Conservation (phyloP, 2,329 filamentous ascomycete genomes). For the Colletotrichum falcatum region DNA sequence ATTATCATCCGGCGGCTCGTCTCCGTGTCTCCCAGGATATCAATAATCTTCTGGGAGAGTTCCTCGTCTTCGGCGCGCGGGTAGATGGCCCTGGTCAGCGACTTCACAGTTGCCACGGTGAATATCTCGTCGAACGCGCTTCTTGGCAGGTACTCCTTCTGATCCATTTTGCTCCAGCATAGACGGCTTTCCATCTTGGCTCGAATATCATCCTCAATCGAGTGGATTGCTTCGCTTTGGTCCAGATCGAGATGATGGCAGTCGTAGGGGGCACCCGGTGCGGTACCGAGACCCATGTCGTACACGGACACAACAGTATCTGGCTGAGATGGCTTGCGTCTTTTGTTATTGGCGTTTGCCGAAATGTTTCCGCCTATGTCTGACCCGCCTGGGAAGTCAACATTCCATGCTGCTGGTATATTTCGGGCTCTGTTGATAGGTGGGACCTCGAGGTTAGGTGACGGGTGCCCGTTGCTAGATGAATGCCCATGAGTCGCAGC, state of each 20-base stretch:
- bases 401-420: neutral
- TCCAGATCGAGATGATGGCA: neutral
- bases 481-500: no score
- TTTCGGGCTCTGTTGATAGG: neutral
- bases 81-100: neutral
- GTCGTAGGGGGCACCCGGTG: neutral
- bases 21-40: neutral
- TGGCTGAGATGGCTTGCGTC: neutral
- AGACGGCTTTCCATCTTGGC: neutral
- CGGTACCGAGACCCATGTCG: constrained; percentile 10
- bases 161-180: constrained; percentile 7
- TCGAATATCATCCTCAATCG: neutral
- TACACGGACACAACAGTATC: neutral
- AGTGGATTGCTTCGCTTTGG: neutral
- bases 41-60: neutral
- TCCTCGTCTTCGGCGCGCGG: neutral
- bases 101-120: neutral
- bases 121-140: constrained; percentile 28
- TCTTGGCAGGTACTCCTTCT: constrained; percentile 10
- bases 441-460: neutral
- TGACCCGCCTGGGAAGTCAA: neutral
- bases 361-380: neutral
- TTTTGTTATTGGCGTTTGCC: neutral
- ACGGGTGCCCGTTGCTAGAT: neutral
- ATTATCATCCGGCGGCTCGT: constrained; percentile 24